Percentiles rank a stretch among this genome's conserved stretches.
Evolutionary conservation across 75 land plant genomes (phyloP).

Genomic region (Selaginella tamariscina): DNA sequence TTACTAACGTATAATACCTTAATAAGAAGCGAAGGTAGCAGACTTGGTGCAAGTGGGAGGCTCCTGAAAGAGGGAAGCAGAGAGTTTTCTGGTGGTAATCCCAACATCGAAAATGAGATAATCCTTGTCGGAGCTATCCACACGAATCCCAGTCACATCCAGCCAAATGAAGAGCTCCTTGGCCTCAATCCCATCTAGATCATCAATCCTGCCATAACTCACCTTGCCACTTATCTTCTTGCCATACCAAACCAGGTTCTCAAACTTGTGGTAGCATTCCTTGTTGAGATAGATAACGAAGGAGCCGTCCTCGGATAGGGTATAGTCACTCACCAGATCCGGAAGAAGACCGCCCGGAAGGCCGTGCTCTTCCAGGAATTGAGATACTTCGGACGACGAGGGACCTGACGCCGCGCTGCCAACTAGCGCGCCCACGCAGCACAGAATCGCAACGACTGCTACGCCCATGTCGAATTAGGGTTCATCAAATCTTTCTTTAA

Average conservation of each 20-base stretch:
- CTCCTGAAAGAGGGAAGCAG: conserved; percentile 53
- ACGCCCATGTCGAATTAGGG: too few species aligned
- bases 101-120: conserved; percentile 87
- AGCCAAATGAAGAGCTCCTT: conserved; percentile 83
- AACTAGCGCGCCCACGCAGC: too few species aligned
- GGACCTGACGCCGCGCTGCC: too few species aligned
- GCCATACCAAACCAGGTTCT: conserved; percentile 18
- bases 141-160: conserved; percentile 39
- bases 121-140: conserved; percentile 54
- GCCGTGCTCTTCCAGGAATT: neutral
- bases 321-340: neutral
- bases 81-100: conserved; percentile 48
- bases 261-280: conserved; percentile 22
- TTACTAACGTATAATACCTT: too few species aligned
- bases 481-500: too few species aligned
- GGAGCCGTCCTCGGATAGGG: neutral
- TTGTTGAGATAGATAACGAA: conserved; percentile 29
- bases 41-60: conserved; percentile 44
- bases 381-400: neutral
- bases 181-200: conserved; percentile 51
- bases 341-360: neutral
- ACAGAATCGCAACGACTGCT: too few species aligned
- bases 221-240: conserved; percentile 42
- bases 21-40: too few species aligned
- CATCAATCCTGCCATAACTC: conserved; percentile 52